Percentiles rank a stretch among this genome's conserved stretches.
These are phyloP conservation scores for Penicillium occitanis DNA, from an alignment of 2,329 filamentous ascomycete species.

Conservation along the genomic window DNA sequence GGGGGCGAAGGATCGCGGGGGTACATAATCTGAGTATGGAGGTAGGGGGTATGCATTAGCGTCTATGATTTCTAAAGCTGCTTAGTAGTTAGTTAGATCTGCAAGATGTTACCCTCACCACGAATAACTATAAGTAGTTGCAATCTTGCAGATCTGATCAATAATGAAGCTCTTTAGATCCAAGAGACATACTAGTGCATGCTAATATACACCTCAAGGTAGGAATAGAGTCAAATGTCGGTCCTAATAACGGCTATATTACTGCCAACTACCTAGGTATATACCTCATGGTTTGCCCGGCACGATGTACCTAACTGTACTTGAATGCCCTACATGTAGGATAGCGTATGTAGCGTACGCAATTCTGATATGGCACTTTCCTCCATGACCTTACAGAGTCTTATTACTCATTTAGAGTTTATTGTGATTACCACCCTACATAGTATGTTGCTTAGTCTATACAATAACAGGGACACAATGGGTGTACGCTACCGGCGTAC, in stretches of 20 bases:
- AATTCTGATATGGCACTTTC: not conserved
- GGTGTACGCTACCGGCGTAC: not conserved
- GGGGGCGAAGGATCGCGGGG: not conserved
- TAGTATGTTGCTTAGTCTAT: not conserved
- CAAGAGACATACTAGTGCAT: not conserved
- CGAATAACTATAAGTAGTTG: not conserved
- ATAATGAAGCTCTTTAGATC: not conserved
- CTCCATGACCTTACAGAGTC: not conserved
- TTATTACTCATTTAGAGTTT: not conserved
- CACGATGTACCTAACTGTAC: not conserved
- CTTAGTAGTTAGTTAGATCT: not conserved
- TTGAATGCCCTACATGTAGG: not conserved
- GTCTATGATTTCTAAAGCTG: not conserved
- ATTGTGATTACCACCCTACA: not conserved
- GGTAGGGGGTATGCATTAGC: not conserved
- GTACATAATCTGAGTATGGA: not conserved
- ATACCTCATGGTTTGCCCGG: not conserved
- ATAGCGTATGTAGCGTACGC: not conserved
- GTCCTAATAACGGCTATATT: not conserved
- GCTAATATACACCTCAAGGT: not conserved
- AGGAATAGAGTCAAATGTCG: not conserved
- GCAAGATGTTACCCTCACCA: not conserved
- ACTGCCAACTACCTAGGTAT: not conserved
- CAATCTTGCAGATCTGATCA: not conserved
- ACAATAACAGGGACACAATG: not conserved